Percentiles rank a stretch among this genome's conserved stretches.
These are phyloP conservation scores for Lippia alba DNA, from an alignment of 305 asterid species.

Conservation along the genomic window DNA sequence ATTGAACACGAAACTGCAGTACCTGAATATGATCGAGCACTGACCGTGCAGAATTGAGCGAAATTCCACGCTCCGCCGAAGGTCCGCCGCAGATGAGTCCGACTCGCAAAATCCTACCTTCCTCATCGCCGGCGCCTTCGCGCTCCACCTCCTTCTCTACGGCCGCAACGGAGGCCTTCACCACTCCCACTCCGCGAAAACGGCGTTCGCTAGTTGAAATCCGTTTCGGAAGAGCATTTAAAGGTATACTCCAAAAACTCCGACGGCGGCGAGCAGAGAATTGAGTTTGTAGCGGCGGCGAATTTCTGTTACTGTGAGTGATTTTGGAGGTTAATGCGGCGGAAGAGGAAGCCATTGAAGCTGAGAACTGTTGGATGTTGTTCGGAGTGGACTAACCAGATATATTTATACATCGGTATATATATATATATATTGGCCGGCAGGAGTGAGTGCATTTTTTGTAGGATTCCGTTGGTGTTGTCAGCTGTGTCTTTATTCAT, in stretches of 20 bases:
- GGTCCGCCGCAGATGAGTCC: conserved; percentile 91
- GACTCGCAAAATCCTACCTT: conserved; percentile 59
- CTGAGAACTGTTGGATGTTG: background rate
- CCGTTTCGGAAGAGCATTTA: conserved; percentile 26
- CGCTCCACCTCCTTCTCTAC: conserved; percentile 41
- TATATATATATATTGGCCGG: conserved; percentile 26
- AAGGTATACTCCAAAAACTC: conserved; percentile 16
- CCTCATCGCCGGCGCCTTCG: conserved; percentile 37
- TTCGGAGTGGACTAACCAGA: conserved; percentile 24
- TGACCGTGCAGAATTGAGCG: conserved; percentile 83
- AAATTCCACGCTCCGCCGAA: conserved; percentile 91
- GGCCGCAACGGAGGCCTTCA: conserved; percentile 37
- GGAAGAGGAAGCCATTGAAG: conserved; percentile 43
- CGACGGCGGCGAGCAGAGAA: conserved; percentile 19
- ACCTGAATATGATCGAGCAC: conserved; percentile 91
- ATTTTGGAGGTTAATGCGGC: conserved; percentile 27
- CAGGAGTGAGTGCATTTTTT: conserved; percentile 5
- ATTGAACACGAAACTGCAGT: conserved; percentile 1
- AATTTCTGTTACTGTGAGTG: conserved; percentile 5
- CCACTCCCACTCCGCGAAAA: conserved; percentile 37
- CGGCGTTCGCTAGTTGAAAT: conserved; percentile 25
- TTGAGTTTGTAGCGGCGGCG: conserved; percentile 21
- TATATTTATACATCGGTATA: background rate
- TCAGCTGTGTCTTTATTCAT: background rate
- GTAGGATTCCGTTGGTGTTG: conserved; percentile 1